These are phyloP conservation scores for Suillus occidentalis DNA, from an alignment of 768 basidiomycete genomes.

Conservation along the genomic window DNA sequence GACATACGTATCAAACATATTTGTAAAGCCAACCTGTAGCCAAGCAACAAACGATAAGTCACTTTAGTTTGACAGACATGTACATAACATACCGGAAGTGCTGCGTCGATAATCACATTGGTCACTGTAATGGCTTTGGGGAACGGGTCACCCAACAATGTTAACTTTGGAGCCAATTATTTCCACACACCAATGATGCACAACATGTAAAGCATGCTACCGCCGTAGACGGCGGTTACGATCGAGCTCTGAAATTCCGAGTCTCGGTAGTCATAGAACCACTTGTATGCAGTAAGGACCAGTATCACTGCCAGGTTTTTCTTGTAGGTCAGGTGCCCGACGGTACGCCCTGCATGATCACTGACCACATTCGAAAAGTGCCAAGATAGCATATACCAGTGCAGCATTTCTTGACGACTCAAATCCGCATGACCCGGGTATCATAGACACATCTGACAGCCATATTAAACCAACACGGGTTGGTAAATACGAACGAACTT, in stretches of 20 bases:
- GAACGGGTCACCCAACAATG: not conserved
- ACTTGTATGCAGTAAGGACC: conserved; percentile 4
- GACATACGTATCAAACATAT: not conserved
- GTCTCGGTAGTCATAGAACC: not conserved
- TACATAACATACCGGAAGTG: conserved; percentile 12
- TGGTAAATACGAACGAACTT: not conserved
- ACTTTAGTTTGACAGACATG: not conserved
- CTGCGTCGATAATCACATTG: conserved; percentile 10
- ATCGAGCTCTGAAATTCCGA: conserved; percentile 10
- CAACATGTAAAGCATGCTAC: conserved; percentile 18
- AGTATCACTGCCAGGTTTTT: not conserved
- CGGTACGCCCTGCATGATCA: not conserved
- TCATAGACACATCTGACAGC: not conserved
- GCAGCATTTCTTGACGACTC: conserved; percentile 1
- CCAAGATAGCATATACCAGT: not conserved
- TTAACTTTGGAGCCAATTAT: not conserved
- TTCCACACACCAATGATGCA: conserved; percentile 17
- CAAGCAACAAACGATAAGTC: not conserved
- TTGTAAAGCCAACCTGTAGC: not conserved
- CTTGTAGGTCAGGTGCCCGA: not conserved
- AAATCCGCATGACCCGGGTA: not conserved
- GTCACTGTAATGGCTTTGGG: conserved; percentile 15
- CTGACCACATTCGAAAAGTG: not conserved
- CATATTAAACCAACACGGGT: not conserved
- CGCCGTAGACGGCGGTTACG: conserved; percentile 14